These are phyloP conservation scores for Peniophora sp. DNA, from an alignment of 1,284 basidiomycete species.

Conservation along the genomic window DNA sequence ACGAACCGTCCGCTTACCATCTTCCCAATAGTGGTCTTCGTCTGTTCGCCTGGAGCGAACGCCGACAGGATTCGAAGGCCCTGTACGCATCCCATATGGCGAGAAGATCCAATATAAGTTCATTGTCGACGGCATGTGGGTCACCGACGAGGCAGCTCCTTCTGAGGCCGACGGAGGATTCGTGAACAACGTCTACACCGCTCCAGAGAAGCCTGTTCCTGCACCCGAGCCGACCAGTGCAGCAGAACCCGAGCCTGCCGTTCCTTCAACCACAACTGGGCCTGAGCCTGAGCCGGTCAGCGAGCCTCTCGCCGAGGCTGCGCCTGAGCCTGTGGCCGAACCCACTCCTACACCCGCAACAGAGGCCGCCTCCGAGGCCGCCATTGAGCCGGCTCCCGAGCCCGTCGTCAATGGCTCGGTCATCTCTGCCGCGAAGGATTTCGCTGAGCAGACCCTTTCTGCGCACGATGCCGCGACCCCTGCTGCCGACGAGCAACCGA, in stretches of 20 bases:
- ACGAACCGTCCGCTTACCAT: constrained; percentile 5
- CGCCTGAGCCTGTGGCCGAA: too few relatives aligned
- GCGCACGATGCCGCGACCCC: constrained; percentile 4
- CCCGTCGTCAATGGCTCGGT: constrained; percentile 3
- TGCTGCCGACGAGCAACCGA: constrained; percentile 1
- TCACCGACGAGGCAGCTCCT: constrained; percentile 44
- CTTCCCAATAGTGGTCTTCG: constrained; percentile 50
- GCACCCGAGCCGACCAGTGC: background rate
- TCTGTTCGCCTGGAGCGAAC: constrained; percentile 48
- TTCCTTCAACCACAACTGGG: too few relatives aligned
- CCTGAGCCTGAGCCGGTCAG: background rate
- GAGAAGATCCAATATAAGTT: constrained; percentile 68
- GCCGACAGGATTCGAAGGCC: constrained; percentile 47
- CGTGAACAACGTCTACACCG: constrained; percentile 64
- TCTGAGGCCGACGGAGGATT: constrained; percentile 62
- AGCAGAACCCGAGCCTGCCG: constrained; percentile 2
- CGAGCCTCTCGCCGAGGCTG: background rate
- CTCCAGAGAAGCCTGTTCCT: constrained; percentile 29
- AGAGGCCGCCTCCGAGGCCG: too few relatives aligned
- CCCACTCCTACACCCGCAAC: too few relatives aligned
- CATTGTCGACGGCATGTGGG: constrained; percentile 70
- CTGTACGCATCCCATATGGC: constrained; percentile 53
- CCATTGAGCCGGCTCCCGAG: constrained; percentile 2
- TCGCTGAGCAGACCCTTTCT: constrained; percentile 2
- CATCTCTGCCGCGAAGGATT: constrained; percentile 2